These are phyloP conservation scores for Ramularia endophylla DNA, from an alignment of 2,329 filamentous ascomycete genomes.

Conservation along the genomic window DNA sequence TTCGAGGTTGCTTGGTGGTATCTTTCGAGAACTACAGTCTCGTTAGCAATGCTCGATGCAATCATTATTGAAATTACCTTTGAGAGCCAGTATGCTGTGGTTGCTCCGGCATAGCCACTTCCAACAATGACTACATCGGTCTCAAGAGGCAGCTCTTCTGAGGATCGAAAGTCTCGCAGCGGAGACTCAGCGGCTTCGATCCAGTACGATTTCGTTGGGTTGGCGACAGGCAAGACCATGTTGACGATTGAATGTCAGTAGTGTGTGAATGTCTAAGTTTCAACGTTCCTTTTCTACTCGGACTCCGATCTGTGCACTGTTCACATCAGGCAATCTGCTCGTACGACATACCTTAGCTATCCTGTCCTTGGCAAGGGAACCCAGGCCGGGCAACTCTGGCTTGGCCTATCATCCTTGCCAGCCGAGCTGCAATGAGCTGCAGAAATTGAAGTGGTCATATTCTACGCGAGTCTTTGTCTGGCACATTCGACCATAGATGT, in stretches of 20 bases:
- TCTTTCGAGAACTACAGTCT: constrained; percentile 13
- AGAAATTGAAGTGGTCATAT: too few relatives aligned
- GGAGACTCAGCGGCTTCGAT: constrained; percentile 22
- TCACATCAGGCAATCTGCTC: too few relatives aligned
- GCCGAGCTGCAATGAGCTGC: too few relatives aligned
- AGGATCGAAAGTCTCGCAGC: constrained; percentile 16
- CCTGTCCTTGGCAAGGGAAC: too few relatives aligned
- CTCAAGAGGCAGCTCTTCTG: constrained; percentile 25
- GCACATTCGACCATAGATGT: too few relatives aligned
- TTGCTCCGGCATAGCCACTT: constrained; percentile 41
- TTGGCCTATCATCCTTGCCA: too few relatives aligned
- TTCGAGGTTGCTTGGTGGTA: constrained; percentile 8
- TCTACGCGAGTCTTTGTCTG: too few relatives aligned
- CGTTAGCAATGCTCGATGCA: not conserved
- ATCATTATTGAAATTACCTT: constrained; percentile 14
- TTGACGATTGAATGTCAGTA: constrained; percentile 1
- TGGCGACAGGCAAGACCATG: constrained; percentile 16
- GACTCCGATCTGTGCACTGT: too few relatives aligned
- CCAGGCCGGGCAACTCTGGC: too few relatives aligned
- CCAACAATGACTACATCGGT: constrained; percentile 46
- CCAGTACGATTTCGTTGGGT: constrained; percentile 23
- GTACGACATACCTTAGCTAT: too few relatives aligned
- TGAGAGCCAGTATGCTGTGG: constrained; percentile 27
- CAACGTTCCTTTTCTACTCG: too few relatives aligned
- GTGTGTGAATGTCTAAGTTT: too few relatives aligned